Percentiles rank a stretch among this genome's conserved stretches.
Evolutionary conservation across 208 protist genomes (phyloP).

Genomic region (Phytomonas sp.): DNA sequence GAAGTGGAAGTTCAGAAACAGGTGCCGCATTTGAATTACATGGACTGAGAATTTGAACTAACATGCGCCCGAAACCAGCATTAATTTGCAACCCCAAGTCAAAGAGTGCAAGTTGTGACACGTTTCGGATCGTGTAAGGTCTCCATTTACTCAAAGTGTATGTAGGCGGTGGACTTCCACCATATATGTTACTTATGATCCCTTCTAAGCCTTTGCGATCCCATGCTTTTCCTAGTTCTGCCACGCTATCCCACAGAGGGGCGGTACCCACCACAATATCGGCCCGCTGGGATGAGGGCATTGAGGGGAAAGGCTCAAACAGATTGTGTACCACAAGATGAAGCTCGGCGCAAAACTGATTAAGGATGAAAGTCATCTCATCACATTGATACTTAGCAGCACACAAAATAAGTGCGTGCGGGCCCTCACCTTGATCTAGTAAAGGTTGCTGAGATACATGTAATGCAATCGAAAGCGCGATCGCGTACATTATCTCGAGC

Average conservation of each 20-base stretch:
- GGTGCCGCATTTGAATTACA: neutral
- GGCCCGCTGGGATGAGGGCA: slow-evolving; percentile 40
- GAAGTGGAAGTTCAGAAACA: slow-evolving; percentile 7
- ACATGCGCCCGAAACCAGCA: slow-evolving; percentile 31
- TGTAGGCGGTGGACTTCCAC: slow-evolving; percentile 23
- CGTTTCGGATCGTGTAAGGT: slow-evolving; percentile 42
- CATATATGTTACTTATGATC: slow-evolving; percentile 29
- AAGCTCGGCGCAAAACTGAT: slow-evolving; percentile 38
- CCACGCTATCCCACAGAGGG: slow-evolving; percentile 56
- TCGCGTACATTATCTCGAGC: slow-evolving; percentile 51
- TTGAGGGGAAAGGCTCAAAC: slow-evolving; percentile 58
- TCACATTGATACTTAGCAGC: slow-evolving; percentile 70
- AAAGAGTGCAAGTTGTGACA: slow-evolving; percentile 51
- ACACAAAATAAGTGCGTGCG: slow-evolving; percentile 59
- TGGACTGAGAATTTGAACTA: slow-evolving; percentile 12
- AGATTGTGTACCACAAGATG: slow-evolving; percentile 79
- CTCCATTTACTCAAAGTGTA: slow-evolving; percentile 48
- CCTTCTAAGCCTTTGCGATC: slow-evolving; percentile 40
- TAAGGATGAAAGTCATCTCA: slow-evolving; percentile 36
- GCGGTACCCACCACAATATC: slow-evolving; percentile 73
- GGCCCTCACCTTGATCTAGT: slow-evolving; percentile 44
- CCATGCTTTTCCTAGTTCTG: slow-evolving; percentile 14
- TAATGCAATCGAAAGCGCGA: slow-evolving; percentile 45
- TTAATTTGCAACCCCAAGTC: slow-evolving; percentile 53
- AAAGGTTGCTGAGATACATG: slow-evolving; percentile 56